phyloP scores from a whole-genome alignment of 495 filamentous ascomycete genomes.

The Antarctomyces pellizariae region DNA sequence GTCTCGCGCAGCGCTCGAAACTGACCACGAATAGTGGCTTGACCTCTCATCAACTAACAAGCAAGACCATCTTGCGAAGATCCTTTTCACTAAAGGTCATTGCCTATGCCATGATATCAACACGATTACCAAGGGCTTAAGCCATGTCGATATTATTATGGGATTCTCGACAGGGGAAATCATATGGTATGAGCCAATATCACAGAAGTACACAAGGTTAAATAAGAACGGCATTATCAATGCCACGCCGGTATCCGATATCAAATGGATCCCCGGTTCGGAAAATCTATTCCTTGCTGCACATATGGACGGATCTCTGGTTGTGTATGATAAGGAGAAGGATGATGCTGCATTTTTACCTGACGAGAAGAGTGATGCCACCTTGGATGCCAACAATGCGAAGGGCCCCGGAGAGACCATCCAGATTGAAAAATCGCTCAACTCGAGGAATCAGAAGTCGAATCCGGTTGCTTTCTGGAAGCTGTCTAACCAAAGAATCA shows the following conservation, averaged over 20 bases:
- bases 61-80: slow-evolving; percentile 78
- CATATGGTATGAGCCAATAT: slow-evolving; percentile 96
- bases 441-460: slow-evolving; percentile 75
- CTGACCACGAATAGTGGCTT: too few species aligned
- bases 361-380: slow-evolving; percentile 18
- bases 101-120: slow-evolving; percentile 92
- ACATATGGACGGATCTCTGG: slow-evolving; percentile 77
- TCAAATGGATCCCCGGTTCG: slow-evolving; percentile 84
- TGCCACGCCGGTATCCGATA: slow-evolving; percentile 57
- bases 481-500: slow-evolving; percentile 67
- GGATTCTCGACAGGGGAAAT: slow-evolving; percentile 91
- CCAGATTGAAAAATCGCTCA: slow-evolving; percentile 64
- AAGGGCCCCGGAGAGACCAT: slow-evolving; percentile 13
- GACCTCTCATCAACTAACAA: slow-evolving; percentile 33
- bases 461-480: slow-evolving; percentile 89
- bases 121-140: slow-evolving; percentile 46
- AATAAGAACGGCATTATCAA: slow-evolving; percentile 95
- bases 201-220: slow-evolving; percentile 81
- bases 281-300: slow-evolving; percentile 84
- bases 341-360: slow-evolving; percentile 48
- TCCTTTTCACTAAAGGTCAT: slow-evolving; percentile 88
- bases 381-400: slow-evolving; percentile 16
- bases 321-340: slow-evolving; percentile 97
- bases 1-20: too few species aligned
- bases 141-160: slow-evolving; percentile 78